phyloP scores from a whole-genome alignment of 2,329 filamentous ascomycete species.

The Hypomyces rosellus region DNA sequence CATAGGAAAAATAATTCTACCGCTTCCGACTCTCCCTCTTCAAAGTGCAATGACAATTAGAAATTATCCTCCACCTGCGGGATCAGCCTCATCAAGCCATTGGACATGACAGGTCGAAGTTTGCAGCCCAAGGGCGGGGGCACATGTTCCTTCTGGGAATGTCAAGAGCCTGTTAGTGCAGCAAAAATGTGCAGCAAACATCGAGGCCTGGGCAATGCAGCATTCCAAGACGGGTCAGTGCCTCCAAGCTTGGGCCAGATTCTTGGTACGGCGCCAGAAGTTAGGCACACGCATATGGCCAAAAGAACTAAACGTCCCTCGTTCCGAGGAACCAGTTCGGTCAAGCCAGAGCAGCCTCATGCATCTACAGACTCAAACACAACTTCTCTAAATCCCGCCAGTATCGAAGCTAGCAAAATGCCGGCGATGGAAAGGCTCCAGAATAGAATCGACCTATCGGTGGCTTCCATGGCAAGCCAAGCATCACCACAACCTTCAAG shows the following conservation, averaged over 20 bases:
- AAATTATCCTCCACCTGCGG: not conserved
- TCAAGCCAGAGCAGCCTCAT: not conserved
- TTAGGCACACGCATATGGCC: conserved; percentile 6
- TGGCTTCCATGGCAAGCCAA: not conserved
- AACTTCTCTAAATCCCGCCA: not conserved
- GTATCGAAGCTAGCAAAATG: not conserved
- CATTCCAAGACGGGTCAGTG: not conserved
- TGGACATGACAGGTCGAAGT: conserved; percentile 8
- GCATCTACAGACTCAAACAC: not conserved
- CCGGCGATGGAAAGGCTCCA: no score
- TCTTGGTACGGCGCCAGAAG: not conserved
- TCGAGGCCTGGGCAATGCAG: not conserved
- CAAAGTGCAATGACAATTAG: not conserved
- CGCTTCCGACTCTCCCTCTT: not conserved
- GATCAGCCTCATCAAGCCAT: not conserved
- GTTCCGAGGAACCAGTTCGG: not conserved
- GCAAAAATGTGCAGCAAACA: conserved; percentile 3
- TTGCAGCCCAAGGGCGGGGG: not conserved
- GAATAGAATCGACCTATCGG: no score
- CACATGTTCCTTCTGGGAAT: conserved; percentile 5
- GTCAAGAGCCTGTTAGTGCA: conserved; percentile 1
- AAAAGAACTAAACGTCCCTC: conserved; percentile 7
- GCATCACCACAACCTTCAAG: not conserved
- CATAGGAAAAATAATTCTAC: no score
- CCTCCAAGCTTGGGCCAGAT: not conserved